Evolutionary conservation across 208 protist genomes (phyloP), one percentile per base, ranked within the genome.

Genomic region (Hexamita inflata): DNA sequence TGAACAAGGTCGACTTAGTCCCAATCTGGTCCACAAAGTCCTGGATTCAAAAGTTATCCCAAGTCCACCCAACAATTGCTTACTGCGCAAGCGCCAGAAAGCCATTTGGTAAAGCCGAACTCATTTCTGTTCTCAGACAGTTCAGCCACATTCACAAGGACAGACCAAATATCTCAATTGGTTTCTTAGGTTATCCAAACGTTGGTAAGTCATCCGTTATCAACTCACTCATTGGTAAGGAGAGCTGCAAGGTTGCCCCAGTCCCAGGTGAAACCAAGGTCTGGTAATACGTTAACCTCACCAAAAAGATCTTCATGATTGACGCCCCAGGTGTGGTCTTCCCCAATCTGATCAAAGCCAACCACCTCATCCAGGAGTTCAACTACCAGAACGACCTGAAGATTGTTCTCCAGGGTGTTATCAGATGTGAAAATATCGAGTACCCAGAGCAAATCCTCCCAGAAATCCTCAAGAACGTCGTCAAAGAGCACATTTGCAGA

Each of bases 1-100:
- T 99, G 1, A 99, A 99, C 89, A 99, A 99, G 88, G 96, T 93
- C 82, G 97, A 99, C 84, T 85, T 99, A 24, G 89, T 99, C 7
- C 96, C 96, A 13, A 92, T 94, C 0, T 98, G 94, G 94, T 92
- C 89, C 0, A 98, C 94, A 0, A 88, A 77, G 34, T 53, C 67
- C 24, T 98, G 94, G 94, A 87, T 98, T 40, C 86, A 93, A 73
- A 80, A 93, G 30, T 84, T 99, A 24, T 96, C 92, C 60, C 89
- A 94, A 59, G 93, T 98, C 68, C 94, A 93, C 81, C 96, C 96
- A 26, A 99, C 95, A 0, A 82, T 99, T 19, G 96, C 96, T n/a
- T 99, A 98, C 82, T 94, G 98, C 78, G 94, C 95, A 0, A 95
- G 90, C 75, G 91, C 98, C 39, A 96, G 88, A 40, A 96, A 98